phyloP scores from a whole-genome alignment of 805 yeast species.

The Ogataea trehaloabstinens region DNA sequence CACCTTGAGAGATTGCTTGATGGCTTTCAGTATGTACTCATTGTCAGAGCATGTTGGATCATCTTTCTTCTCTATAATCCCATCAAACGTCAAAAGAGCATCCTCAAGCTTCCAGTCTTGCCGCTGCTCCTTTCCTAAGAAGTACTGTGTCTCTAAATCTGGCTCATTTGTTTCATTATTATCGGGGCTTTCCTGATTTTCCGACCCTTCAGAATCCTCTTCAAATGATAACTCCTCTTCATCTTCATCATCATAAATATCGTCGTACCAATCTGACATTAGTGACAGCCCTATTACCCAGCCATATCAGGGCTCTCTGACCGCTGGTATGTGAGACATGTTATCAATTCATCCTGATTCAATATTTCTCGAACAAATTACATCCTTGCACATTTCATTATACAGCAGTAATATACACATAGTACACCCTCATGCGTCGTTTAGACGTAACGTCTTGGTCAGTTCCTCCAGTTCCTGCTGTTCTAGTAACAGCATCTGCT shows the following conservation, averaged over 20 bases:
- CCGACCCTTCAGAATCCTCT: slow-evolving; percentile 26
- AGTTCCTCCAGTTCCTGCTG: slow-evolving; percentile 30
- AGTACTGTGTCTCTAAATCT: slow-evolving; percentile 29
- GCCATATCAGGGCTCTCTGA: too few species aligned
- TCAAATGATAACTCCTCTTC: slow-evolving; percentile 34
- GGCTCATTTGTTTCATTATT: slow-evolving; percentile 8
- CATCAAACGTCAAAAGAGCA: slow-evolving; percentile 26
- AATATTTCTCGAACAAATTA: too few species aligned
- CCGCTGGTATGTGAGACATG: too few species aligned
- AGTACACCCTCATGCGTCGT: slow-evolving; percentile 8
- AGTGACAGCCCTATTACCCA: neutral
- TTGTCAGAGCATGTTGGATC: slow-evolving; percentile 2
- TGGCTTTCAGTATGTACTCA: slow-evolving; percentile 31
- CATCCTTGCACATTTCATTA: too few species aligned
- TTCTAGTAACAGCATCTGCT: slow-evolving; percentile 27
- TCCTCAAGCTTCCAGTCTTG: slow-evolving; percentile 29
- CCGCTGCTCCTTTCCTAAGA: slow-evolving; percentile 31
- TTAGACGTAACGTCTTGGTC: slow-evolving; percentile 21
- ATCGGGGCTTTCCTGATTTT: slow-evolving; percentile 8
- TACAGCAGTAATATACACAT: too few species aligned
- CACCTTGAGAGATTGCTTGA: slow-evolving; percentile 34
- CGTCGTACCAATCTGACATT: slow-evolving; percentile 39
- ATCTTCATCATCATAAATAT: slow-evolving; percentile 35
- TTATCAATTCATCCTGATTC: too few species aligned
- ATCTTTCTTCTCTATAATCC: slow-evolving; percentile 13